Conservation (phyloP, 2,329 filamentous ascomycete genomes). For the Cladosporium sp. region DNA sequence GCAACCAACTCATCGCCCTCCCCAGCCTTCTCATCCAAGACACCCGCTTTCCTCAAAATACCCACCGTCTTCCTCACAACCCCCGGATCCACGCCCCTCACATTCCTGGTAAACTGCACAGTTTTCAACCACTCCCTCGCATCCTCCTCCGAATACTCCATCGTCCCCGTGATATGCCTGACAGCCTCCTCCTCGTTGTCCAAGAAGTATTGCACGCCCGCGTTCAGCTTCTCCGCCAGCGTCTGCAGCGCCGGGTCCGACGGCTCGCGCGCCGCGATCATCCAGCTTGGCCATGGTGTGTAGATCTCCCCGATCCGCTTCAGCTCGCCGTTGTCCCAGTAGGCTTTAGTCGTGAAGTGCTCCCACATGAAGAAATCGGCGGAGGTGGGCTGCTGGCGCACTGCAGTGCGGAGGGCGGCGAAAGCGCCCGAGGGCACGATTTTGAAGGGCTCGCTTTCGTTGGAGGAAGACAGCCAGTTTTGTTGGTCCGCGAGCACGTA, state of each 20-base stretch:
- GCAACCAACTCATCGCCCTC: constrained; percentile 53
- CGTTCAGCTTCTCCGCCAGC: constrained; percentile 69
- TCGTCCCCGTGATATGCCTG: constrained; percentile 71
- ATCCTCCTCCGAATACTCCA: constrained; percentile 85
- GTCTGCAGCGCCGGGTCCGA: constrained; percentile 59
- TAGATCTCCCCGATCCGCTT: constrained; percentile 92
- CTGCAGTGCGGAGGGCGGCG: constrained; percentile 64
- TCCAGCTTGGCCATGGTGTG: constrained; percentile 97
- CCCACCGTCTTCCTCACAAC: constrained; percentile 71
- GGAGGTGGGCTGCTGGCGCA: constrained; percentile 49
- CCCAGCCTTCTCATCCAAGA: constrained; percentile 61
- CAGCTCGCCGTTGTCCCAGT: constrained; percentile 82
- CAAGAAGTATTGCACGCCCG: constrained; percentile 74
- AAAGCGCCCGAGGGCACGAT: constrained; percentile 71
- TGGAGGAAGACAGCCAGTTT: constrained; percentile 68
- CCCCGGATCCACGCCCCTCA: constrained; percentile 65
- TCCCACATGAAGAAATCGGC: constrained; percentile 99
- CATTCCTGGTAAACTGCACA: constrained; percentile 70
- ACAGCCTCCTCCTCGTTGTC: constrained; percentile 73
- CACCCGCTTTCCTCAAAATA: constrained; percentile 76
- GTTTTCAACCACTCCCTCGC: constrained; percentile 87
- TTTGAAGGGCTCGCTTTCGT: constrained; percentile 49
- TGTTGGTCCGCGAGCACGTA: constrained; percentile 89
- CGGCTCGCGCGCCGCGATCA: constrained; percentile 63
- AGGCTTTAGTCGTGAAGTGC: constrained; percentile 92